Evolutionary conservation across 495 filamentous ascomycete genomes (phyloP).

Genomic region (Oleoguttula mirabilis): DNA sequence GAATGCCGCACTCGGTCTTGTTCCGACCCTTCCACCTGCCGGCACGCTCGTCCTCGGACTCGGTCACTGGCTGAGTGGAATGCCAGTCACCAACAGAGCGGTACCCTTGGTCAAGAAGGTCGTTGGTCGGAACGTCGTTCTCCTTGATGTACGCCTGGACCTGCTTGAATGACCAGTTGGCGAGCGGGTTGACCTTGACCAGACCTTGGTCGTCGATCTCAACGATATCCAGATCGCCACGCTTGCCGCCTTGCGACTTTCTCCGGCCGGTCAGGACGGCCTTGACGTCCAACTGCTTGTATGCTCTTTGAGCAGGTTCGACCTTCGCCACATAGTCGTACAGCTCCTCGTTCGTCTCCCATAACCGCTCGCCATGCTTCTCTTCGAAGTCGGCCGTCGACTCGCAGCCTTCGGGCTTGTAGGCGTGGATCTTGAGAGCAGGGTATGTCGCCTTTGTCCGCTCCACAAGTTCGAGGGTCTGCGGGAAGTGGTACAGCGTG

Average conservation of each 20-base stretch:
- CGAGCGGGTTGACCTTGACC: constrained; percentile 97
- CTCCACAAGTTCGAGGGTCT: constrained; percentile 75
- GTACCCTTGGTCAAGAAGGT: constrained; percentile 78
- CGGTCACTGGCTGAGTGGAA: constrained; percentile 75
- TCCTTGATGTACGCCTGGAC: constrained; percentile 76
- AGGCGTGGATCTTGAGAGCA: constrained; percentile 68
- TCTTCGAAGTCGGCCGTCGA: constrained; percentile 64
- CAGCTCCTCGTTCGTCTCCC: constrained; percentile 72
- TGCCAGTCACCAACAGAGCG: constrained; percentile 98
- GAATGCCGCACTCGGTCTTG: constrained; percentile 97
- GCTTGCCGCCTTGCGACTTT: constrained; percentile 84
- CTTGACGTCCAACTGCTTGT: constrained; percentile 74
- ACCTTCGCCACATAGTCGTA: constrained; percentile 98
- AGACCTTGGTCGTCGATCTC: constrained; percentile 91
- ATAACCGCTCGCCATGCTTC: constrained; percentile 71
- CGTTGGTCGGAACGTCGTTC: constrained; percentile 87
- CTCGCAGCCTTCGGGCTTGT: constrained; percentile 64
- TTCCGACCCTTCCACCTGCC: constrained; percentile 89
- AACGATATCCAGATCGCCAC: constrained; percentile 75
- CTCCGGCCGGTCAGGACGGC: constrained; percentile 92
- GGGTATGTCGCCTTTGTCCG: constrained; percentile 65
- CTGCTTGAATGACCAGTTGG: constrained; percentile 87
- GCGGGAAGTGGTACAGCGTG: constrained; percentile 88
- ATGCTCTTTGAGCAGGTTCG: constrained; percentile 88
- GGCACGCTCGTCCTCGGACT: constrained; percentile 90